Evolutionary conservation across 352 stramenopile species (phyloP), one percentile per base, ranked within the genome.

Genomic region (Aphanomyces stellatus): DNA sequence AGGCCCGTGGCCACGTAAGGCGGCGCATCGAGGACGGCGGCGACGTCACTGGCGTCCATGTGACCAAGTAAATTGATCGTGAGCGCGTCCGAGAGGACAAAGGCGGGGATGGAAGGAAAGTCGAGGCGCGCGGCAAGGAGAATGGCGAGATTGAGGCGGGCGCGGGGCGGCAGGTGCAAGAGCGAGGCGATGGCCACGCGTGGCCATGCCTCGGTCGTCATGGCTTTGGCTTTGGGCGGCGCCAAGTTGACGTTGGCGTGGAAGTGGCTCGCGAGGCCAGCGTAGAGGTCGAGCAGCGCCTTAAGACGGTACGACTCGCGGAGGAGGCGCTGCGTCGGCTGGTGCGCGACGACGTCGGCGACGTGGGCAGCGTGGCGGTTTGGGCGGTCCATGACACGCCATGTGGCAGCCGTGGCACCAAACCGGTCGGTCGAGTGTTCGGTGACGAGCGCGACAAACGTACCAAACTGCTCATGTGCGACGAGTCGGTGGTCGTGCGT

Each of bases 221-320:
- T 85, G 1, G 43, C 31, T 8, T 62, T 53, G 27, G 76, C 61
- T 49, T 74, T 81, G 5, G 66, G 73, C 2, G 78, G 63, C 3
- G 80, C 72, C 28, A 90, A 85, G 4, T 76, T 66, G n/a, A 61
- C 65, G 55, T 86, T 49, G 0, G 65, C 27, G 27, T 88, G 88
- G 67, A 87, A 76, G 7, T 85, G 37, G 0, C n/a, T 31, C 22
- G 72, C 51, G 66, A 86, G 75, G 46, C 70, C 55, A 64, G 88
- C 80, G 55, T 88, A 73, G 43, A 88, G 76, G 6, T 59, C 53
- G 13, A 78, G 35, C 30, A 90, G 61, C 5, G 68, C 65, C 7
- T 65, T 42, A 4, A 88, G 64, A 30, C 81, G 81, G 65, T 69
- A 71, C 0, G 79, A 64, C 53, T 89, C 79, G 3, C 65, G 17